Base-by-base conservation (phyloP, 2,329 filamentous ascomycete genomes). In the Colletotrichum chrysophilum region DNA sequence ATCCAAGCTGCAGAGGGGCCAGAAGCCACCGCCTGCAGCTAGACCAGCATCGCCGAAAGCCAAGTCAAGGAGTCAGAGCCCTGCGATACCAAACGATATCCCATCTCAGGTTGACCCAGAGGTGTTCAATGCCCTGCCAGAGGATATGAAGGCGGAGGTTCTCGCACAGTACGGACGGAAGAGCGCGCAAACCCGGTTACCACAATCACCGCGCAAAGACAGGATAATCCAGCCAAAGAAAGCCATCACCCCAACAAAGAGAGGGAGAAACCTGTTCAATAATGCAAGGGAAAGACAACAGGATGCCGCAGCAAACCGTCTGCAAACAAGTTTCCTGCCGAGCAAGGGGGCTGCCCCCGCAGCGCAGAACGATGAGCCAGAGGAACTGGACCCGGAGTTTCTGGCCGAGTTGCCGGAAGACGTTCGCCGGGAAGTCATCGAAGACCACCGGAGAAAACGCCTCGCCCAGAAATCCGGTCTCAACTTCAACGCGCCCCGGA, bases 61-160 rank as follows among this genome's bases (percentile, higher is more conserved):
- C 76, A 84, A 84, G 58, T 84, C 87, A 1, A 83, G 85, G 48
- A 85, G 86, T 75, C 85, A 87, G 13, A 85, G 85, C 56, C 84
- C 84, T 4, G 82, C 79, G 2, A 61, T 80, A 7, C 55, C 74
- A 5, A 80, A 82, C 16, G 84, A 85, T 4, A 91, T 94, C 30
- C 92, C 95, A 32, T 95, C 95, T 1, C 95, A 98, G 79, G 89
- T 98, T 24, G 97, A 99, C 80, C 93, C 92, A 0, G 95, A 96
- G 56, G 94, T 96, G 3, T 93, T 98, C 77, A 91, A 93, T 56
- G 95, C 94, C 1, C 87, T 99, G 1, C 97, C 97, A 0, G 92
- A 94, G 48, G 95, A 98, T 77, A 92, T 99, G 82, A 94, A 96
- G 77, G 91, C 93, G 3, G 97, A 98, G 83, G 88, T 98, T 1